Evolutionary conservation across 345 rosid genomes (phyloP), one percentile per base, ranked within the genome.

Genomic region (Populus nigra): DNA sequence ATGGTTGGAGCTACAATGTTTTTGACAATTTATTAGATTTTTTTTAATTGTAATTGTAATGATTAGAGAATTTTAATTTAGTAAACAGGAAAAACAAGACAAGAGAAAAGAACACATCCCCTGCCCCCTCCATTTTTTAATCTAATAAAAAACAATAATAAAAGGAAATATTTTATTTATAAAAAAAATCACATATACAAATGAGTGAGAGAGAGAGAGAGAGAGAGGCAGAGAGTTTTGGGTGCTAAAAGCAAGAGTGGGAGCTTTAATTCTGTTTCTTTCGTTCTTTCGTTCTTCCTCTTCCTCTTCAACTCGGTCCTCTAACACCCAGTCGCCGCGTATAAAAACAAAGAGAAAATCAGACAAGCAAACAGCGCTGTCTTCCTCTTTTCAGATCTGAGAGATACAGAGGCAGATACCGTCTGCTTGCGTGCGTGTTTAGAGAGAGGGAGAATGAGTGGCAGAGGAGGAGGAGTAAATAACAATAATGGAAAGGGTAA

Each of bases 381-480:
- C 59, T 27, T 31, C n/a, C 27, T 35, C 47, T 53, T 63, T 22
- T 55, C 79, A 83, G 85, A 83, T 83, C 85, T 72, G 73, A 75
- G 5, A 25, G n/a, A 27, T 18, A 25, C 66, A 39, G 45, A 10
- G 16, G 35, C 33, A 5, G 63, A 59, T 59, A 59, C 63, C 10
- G 63, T 57, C 27, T 57, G 25, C 62, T 4, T 57, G 62, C 62
- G 62, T n/a, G 27, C 5, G 57, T 50, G 57, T 18, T n/a, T 25
- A 74, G 73, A 73, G 71, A 71, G 62, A 79, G 31, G 31, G 73
- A 82, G 76, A 39, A 78, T 90, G 93, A 89, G 89, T 57, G 84
- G 90, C 75, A 88, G 84, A 83, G 92, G 87, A 61, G 94, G 88
- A 72, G 89, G 87, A n/a, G 77, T 61, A 13, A 65, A 36, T 53